Evolutionary conservation across 2,329 filamentous ascomycete species (phyloP).

Genomic region (Apiospora pterosperma): DNA sequence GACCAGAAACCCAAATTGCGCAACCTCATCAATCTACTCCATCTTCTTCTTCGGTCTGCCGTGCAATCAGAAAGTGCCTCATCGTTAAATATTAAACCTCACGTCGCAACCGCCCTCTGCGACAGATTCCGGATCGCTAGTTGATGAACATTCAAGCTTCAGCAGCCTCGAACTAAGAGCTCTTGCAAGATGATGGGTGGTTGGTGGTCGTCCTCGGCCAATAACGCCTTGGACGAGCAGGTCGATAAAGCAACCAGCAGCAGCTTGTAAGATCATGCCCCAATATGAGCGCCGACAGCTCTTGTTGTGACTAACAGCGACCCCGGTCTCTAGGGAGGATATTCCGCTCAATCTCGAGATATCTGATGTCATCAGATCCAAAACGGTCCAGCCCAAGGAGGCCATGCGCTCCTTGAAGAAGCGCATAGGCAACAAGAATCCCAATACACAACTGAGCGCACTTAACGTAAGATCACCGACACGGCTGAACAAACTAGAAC

Average conservation of each 20-base stretch:
- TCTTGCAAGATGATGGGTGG: constrained; percentile 65
- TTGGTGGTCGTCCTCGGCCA: constrained; percentile 91
- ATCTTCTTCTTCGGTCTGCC: background rate
- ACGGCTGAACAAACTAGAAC: background rate
- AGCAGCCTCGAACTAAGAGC: background rate
- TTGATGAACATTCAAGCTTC: background rate
- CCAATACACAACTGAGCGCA: constrained; percentile 93
- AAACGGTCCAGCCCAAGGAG: constrained; percentile 95
- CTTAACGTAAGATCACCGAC: constrained; percentile 64
- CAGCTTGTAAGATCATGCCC: constrained; percentile 65
- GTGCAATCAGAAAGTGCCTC: background rate
- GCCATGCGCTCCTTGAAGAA: constrained; percentile 95
- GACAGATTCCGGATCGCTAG: background rate
- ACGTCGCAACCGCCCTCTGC: background rate
- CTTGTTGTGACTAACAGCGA: constrained; percentile 13
- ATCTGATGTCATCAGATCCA: constrained; percentile 94
- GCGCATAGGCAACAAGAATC: constrained; percentile 95
- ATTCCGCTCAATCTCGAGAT: constrained; percentile 98
- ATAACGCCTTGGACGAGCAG: constrained; percentile 92
- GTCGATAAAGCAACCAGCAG: constrained; percentile 92
- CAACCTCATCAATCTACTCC: background rate
- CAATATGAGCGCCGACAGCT: background rate
- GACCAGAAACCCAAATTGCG: background rate
- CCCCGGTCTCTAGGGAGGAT: constrained; percentile 64
- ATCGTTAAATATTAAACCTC: background rate